Evolutionary conservation across 805 yeast species (phyloP).

Genomic region (Lipomyces sp.): DNA sequence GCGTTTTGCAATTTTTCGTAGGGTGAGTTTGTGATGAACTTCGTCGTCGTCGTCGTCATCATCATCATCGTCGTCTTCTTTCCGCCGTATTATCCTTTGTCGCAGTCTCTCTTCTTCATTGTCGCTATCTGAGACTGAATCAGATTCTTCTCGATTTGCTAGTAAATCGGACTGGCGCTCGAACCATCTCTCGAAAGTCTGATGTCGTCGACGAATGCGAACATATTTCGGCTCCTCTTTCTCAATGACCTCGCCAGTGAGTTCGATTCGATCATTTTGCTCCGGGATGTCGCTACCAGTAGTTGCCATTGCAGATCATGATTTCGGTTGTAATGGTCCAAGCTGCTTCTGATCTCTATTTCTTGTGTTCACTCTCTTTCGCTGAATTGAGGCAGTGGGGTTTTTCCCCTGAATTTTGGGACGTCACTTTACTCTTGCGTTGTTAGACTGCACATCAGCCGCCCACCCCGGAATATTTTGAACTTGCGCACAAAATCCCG

Average conservation of each 20-base stretch:
- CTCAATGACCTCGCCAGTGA: conserved; percentile 2
- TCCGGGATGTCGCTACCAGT: not conserved
- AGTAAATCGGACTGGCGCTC: conserved; percentile 3
- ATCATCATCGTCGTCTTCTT: not conserved
- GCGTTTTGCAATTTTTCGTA: conserved; percentile 5
- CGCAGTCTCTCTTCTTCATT: not conserved
- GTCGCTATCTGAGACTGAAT: not conserved
- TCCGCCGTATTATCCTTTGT: not conserved
- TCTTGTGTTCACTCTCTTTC: not conserved
- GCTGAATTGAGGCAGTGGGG: no score
- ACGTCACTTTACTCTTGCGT: no score
- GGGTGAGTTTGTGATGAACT: not conserved
- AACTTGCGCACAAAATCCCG: no score
- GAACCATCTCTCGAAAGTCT: conserved; percentile 7
- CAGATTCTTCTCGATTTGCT: conserved; percentile 5
- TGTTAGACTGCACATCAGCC: no score
- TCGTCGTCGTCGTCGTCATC: conserved; percentile 5
- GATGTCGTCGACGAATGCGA: not conserved
- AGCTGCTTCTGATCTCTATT: not conserved
- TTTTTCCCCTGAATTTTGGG: not conserved
- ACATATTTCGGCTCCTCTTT: conserved; percentile 1
- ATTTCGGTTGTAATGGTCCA: not conserved
- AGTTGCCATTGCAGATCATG: not conserved
- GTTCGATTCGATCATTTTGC: not conserved
- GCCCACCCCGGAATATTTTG: no score